Percentiles rank a stretch among this genome's conserved stretches.
Evolutionary conservation across 1,284 basidiomycete genomes (phyloP).

Genomic region (Boletus sp.): DNA sequence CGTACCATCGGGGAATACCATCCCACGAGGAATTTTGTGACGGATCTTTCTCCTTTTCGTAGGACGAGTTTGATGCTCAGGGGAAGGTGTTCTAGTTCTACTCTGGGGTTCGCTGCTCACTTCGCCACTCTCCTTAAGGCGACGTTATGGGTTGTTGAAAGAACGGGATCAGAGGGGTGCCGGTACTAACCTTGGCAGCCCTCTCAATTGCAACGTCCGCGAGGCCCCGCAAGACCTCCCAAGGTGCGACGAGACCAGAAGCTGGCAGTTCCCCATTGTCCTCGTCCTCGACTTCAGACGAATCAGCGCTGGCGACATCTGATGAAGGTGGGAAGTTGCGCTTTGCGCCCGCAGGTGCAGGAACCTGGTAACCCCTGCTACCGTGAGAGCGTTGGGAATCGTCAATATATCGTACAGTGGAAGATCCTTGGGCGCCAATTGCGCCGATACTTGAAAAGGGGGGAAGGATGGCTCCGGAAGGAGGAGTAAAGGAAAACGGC

Average conservation of each 20-base stretch:
- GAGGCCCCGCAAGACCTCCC: conserved; percentile 75
- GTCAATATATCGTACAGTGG: conserved; percentile 56
- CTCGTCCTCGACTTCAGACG: conserved; percentile 71
- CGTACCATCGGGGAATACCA: conserved; percentile 68
- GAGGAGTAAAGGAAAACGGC: conserved; percentile 22
- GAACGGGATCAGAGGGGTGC: neutral
- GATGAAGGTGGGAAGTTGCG: conserved; percentile 57
- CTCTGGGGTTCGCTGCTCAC: conserved; percentile 65
- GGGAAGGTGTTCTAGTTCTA: conserved; percentile 66
- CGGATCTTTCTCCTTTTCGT: conserved; percentile 67
- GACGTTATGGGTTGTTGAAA: conserved; percentile 1
- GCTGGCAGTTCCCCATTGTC: conserved; percentile 75
- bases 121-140: conserved; percentile 64
- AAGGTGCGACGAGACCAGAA: conserved; percentile 74
- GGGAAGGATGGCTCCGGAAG: conserved; percentile 54
- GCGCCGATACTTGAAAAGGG: conserved; percentile 67
- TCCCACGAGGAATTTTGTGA: conserved; percentile 48
- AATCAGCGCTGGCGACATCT: conserved; percentile 68
- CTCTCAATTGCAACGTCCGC: conserved; percentile 76
- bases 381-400: conserved; percentile 35
- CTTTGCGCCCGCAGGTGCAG: conserved; percentile 46
- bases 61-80: conserved; percentile 60
- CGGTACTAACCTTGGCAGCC: conserved; percentile 60
- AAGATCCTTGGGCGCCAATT: conserved; percentile 54
- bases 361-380: conserved; percentile 37